Percentiles rank a stretch among this genome's conserved stretches.
Conservation (phyloP, 345 rosid species). For the Orychophragmus violaceus region DNA sequence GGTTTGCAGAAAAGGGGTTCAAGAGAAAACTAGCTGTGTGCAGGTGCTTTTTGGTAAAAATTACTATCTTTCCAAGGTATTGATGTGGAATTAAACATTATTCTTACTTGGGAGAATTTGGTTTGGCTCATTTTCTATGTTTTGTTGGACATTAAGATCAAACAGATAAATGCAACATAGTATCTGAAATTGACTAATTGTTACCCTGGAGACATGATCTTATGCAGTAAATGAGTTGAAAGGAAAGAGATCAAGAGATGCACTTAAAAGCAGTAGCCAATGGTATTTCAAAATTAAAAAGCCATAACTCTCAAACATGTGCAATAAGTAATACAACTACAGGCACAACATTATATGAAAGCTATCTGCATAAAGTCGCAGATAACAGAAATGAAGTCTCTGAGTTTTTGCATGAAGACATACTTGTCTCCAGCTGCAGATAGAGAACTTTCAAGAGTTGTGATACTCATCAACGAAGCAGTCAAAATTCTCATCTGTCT, state of each 20-base stretch:
- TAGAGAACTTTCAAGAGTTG: slow-evolving; percentile 64
- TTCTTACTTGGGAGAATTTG: too few species aligned
- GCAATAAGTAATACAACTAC: neutral
- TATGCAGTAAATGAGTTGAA: slow-evolving; percentile 9
- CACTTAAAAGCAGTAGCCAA: slow-evolving; percentile 4
- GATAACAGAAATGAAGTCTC: slow-evolving; percentile 86
- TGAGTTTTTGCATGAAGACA: too few species aligned
- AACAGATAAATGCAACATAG: neutral
- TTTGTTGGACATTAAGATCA: neutral
- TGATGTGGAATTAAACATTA: too few species aligned
- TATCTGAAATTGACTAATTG: neutral
- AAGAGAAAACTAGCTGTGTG: too few species aligned
- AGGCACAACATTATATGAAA: slow-evolving; percentile 29
- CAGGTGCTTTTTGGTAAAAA: too few species aligned
- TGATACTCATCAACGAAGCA: slow-evolving; percentile 63
- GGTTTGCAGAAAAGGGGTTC: slow-evolving; percentile 69
- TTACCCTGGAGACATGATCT: neutral
- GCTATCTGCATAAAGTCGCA: slow-evolving; percentile 97
- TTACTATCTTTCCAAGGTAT: too few species aligned
- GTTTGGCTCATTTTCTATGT: neutral
- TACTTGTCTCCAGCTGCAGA: too few species aligned
- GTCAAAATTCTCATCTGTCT: slow-evolving; percentile 82
- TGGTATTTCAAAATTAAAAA: neutral
- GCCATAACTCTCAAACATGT: neutral
- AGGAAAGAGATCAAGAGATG: neutral